A percentile compares a stretch with the other conserved stretches of the same genome.
Conservation (phyloP, 805 yeast genomes). For the Starmerella scarabaei region DNA sequence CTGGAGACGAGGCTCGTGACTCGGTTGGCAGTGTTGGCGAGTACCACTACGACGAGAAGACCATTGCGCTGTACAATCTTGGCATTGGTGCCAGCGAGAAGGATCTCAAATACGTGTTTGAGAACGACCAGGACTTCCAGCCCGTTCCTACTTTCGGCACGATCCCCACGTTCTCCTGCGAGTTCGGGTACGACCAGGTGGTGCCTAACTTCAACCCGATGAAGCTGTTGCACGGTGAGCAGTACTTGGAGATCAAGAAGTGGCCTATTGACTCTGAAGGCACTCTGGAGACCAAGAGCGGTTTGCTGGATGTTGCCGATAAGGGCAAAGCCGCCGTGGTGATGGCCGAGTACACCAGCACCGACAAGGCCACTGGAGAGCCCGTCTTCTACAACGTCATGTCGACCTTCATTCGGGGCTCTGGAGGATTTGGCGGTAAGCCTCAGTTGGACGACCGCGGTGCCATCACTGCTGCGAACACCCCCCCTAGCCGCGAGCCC, state of each 20-base stretch:
- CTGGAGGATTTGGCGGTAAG: conserved; percentile 39
- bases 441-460: conserved; percentile 43
- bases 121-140: conserved; percentile 62
- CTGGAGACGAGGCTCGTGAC: conserved; percentile 33
- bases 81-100: conserved; percentile 74
- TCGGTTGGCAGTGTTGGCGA: conserved; percentile 38
- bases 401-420: conserved; percentile 70
- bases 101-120: conserved; percentile 71
- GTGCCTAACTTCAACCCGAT: conserved; percentile 80
- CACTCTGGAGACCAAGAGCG: conserved; percentile 43
- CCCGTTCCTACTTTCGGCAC: conserved; percentile 85
- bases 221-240: conserved; percentile 89
- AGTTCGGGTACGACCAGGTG: conserved; percentile 43
- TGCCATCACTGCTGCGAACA: conserved; percentile 50
- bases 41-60: conserved; percentile 51
- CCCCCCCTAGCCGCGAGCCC: conserved; percentile 50
- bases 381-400: conserved; percentile 67
- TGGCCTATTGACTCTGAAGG: conserved; percentile 72
- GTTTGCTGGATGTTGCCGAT: conserved; percentile 63
- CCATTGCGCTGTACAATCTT: conserved; percentile 70
- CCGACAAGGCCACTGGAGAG: conserved; percentile 61
- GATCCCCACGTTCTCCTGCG: conserved; percentile 64
- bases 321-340: conserved; percentile 75
- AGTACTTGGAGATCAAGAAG: conserved; percentile 62
- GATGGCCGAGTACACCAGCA: conserved; percentile 58